phyloP scores from a whole-genome alignment of 345 rosid species.

The Psidium friedrichsthalianum region DNA sequence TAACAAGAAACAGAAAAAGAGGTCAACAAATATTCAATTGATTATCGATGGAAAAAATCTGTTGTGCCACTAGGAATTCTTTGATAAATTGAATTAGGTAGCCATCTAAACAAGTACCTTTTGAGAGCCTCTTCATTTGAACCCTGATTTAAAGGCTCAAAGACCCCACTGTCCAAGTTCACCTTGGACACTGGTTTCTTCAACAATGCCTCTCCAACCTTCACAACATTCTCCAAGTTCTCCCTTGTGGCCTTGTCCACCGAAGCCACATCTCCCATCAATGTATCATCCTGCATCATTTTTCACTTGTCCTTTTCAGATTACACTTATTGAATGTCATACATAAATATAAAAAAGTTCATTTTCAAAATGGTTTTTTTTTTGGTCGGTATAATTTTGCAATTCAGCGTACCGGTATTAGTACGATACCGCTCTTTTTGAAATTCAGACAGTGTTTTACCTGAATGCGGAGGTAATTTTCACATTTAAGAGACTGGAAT shows the following conservation, averaged over 20 bases:
- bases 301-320: neutral
- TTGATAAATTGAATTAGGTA: neutral
- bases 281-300: slow-evolving; percentile 32
- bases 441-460: slow-evolving; percentile 1
- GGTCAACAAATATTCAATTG: neutral
- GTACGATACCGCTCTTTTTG: neutral
- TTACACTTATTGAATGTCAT: neutral
- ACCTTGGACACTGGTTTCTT: slow-evolving; percentile 42
- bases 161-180: slow-evolving; percentile 33
- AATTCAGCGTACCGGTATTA: neutral
- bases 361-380: neutral
- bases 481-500: slow-evolving; percentile 26
- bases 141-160: slow-evolving; percentile 3
- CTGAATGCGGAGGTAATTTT: slow-evolving; percentile 41
- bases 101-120: slow-evolving; percentile 9
- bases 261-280: slow-evolving; percentile 23
- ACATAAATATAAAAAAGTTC: neutral
- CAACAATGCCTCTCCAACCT: slow-evolving; percentile 35
- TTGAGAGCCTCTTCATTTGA: slow-evolving; percentile 34
- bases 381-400: neutral
- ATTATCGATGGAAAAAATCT: neutral
- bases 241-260: slow-evolving; percentile 43
- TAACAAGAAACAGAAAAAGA: neutral
- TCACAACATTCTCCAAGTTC: slow-evolving; percentile 30
- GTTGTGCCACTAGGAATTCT: neutral